Base-by-base conservation (phyloP, 768 basidiomycete species). In the Serendipita sp. region DNA sequence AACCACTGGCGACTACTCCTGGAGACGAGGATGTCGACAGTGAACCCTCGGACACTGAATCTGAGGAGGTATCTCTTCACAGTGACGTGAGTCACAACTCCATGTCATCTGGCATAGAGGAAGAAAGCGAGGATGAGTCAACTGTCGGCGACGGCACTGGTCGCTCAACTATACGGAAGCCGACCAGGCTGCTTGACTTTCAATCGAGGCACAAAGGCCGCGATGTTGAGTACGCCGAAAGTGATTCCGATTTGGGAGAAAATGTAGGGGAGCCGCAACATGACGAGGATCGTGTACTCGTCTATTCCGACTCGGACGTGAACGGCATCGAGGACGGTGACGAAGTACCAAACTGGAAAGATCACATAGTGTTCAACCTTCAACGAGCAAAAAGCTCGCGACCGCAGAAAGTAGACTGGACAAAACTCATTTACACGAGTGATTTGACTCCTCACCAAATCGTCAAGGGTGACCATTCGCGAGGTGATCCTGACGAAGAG, bases 361-460 rank as follows among this genome's bases (percentile, higher is more conserved):
- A 71, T 10, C 80, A 88, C 68, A 76, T 94, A 1, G 76, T 80
- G 0, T 75, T 71, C 3, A 75, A 75, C 62, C 85, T 84, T 65
- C 75, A 76, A 8, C 75, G 76, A 11, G 71, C 77, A 73, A 78
- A 2, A 75, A 77, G 5, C 73, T 76, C 1, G 69, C 72, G 67
- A 30, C 76, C 73, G 7, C 77, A 78, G 44, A 78, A 79, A 66
- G 83, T 81, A 69, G 84, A 95, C 71, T 89, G 92, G 83, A 90
- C 85, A 70, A 85, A 85, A 63, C 80, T 95, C 53, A 89, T 97
- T 63, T 97, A 97, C 73, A 78, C 79, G 45, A 81, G 81, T 48
- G 73, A 79, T 3, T 78, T 92, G 10, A 81, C 86, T 2, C 86
- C 92, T 0, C 79, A 81, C 64, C 79, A 90, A 70, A 83, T 94